These are phyloP conservation scores for Kingdonia uniflora DNA, from an alignment of 164 flowering plant genomes.

Conservation along the genomic window DNA sequence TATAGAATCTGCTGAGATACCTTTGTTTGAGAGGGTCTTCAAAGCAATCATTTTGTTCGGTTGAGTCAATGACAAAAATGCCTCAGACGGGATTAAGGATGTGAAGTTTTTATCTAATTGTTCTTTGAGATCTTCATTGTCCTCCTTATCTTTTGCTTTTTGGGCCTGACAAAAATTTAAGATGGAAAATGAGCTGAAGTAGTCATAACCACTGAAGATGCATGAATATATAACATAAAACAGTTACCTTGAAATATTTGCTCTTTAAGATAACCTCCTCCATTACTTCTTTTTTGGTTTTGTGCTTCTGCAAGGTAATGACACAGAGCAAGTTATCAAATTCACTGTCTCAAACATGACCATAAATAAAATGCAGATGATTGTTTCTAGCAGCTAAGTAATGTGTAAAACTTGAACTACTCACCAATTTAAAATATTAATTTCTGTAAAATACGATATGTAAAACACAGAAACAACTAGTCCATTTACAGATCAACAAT, in stretches of 20 bases:
- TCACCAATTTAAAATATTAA: too few species aligned
- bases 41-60: slow-evolving; percentile 51
- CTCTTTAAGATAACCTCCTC: slow-evolving; percentile 74
- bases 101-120: slow-evolving; percentile 64
- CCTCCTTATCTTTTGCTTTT: slow-evolving; percentile 80
- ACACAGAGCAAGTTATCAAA: background rate
- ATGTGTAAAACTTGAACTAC: too few species aligned
- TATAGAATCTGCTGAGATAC: slow-evolving; percentile 19
- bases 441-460: too few species aligned
- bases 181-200: background rate
- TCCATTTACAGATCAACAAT: too few species aligned
- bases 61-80: slow-evolving; percentile 41
- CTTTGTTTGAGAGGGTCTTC: slow-evolving; percentile 44
- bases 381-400: background rate
- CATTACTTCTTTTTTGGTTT: slow-evolving; percentile 84
- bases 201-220: background rate
- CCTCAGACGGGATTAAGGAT: slow-evolving; percentile 50
- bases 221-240: background rate
- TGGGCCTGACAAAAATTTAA: slow-evolving; percentile 39
- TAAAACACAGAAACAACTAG: too few species aligned
- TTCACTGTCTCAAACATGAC: background rate
- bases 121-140: slow-evolving; percentile 59
- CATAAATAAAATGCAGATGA: background rate
- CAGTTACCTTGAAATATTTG: slow-evolving; percentile 65
- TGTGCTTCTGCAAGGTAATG: slow-evolving; percentile 49